Percentiles rank a stretch among this genome's conserved stretches.
These are phyloP conservation scores for Chalciporus sp. DNA, from an alignment of 1,284 basidiomycete species.

Conservation along the genomic window DNA sequence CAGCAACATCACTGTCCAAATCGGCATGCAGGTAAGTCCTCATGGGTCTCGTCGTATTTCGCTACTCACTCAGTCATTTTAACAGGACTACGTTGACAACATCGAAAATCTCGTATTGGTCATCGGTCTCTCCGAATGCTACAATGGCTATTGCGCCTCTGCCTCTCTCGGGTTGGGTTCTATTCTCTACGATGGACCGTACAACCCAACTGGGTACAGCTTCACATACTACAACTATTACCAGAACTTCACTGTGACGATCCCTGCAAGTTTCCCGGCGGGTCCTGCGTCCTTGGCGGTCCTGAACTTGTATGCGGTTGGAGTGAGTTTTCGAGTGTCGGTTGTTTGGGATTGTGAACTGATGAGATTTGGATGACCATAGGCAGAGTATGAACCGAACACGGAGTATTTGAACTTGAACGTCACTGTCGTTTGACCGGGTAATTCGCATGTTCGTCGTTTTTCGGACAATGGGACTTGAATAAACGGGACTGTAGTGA, in stretches of 20 bases:
- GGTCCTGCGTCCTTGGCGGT: constrained; percentile 21
- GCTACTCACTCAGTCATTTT: background rate
- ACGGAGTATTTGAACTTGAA: constrained; percentile 23
- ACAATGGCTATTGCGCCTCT: constrained; percentile 12
- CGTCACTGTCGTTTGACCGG: constrained; percentile 14
- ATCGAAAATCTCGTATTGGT: constrained; percentile 28
- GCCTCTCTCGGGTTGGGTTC: constrained; percentile 18
- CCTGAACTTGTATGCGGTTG: constrained; percentile 30
- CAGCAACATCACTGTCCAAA: constrained; percentile 17
- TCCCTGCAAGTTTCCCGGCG: constrained; percentile 16
- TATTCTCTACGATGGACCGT: constrained; percentile 29
- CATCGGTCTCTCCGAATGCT: constrained; percentile 23
- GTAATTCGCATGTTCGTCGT: too few relatives aligned
- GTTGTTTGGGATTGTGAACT: background rate
- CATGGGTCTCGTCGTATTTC: background rate
- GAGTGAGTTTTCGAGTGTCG: constrained; percentile 18
- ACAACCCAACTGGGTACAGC: background rate
- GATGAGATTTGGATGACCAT: background rate
- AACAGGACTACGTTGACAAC: constrained; percentile 21
- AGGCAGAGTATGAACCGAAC: constrained; percentile 14
- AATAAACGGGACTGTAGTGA: too few relatives aligned
- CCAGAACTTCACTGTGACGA: constrained; percentile 23
- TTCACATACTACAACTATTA: background rate
- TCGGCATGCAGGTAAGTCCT: constrained; percentile 21
- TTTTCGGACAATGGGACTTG: too few relatives aligned